Conservation (phyloP, 129 eudicot species). For the Chrysanthemum makinoi region DNA sequence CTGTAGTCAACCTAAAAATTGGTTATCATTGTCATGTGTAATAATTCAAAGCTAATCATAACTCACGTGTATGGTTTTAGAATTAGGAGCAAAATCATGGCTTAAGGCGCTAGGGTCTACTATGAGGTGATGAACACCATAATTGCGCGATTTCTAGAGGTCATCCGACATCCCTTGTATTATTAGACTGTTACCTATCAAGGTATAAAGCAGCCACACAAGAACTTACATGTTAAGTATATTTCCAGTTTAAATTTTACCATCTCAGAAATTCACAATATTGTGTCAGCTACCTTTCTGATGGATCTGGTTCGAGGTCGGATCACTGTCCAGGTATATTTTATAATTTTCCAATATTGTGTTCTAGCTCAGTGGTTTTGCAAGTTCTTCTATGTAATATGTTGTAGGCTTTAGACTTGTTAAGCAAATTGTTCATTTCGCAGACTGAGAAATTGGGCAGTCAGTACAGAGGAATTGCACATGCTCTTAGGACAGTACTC, state of each 20-base stretch:
- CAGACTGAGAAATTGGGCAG: slow-evolving; percentile 88
- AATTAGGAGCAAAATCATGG: background rate
- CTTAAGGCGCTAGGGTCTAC: background rate
- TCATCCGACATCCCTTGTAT: no score
- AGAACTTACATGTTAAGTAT: background rate
- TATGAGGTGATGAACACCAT: background rate
- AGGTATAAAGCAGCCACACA: background rate
- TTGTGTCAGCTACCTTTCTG: slow-evolving; percentile 98
- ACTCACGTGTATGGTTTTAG: background rate
- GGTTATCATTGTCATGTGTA: no score
- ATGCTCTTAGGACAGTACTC: slow-evolving; percentile 84
- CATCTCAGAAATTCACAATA: background rate
- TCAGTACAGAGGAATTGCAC: slow-evolving; percentile 93
- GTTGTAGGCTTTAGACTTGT: background rate
- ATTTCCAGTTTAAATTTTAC: background rate
- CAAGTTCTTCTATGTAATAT: background rate
- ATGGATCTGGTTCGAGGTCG: slow-evolving; percentile 98
- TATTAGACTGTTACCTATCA: background rate
- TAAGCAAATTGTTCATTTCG: slow-evolving; percentile 11
- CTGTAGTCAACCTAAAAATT: no score
- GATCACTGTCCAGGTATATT: slow-evolving; percentile 83
- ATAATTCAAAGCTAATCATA: background rate
- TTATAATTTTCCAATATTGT: background rate
- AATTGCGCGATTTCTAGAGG: background rate
- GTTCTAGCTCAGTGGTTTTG: background rate